These are phyloP conservation scores for Lithocarpus polystachyus DNA, from an alignment of 306 rosid species.

Conservation along the genomic window DNA sequence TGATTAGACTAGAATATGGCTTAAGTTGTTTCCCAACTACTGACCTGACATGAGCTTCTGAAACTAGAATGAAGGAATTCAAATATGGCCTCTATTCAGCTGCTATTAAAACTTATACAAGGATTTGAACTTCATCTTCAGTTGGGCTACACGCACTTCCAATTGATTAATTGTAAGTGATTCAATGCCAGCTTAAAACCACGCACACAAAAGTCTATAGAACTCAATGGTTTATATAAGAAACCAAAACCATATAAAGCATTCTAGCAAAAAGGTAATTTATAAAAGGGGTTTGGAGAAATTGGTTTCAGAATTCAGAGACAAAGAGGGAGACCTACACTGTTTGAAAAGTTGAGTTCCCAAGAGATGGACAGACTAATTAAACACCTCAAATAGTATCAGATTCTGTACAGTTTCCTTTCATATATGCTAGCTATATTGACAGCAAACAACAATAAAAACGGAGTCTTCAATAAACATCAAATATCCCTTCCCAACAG, in stretches of 20 bases:
- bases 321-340: not conserved
- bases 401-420: not conserved
- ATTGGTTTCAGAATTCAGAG: not conserved
- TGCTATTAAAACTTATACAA: not conserved
- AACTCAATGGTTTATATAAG: not conserved
- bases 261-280: not conserved
- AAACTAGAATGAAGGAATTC: not conserved
- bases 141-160: not conserved
- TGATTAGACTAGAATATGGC: not conserved
- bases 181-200: not conserved
- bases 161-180: not conserved
- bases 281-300: not conserved
- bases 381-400: not conserved
- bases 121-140: constrained; percentile 7
- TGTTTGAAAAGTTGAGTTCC: not conserved
- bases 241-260: not conserved
- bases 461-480: not conserved
- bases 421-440: not conserved
- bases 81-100: constrained; percentile 2
- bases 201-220: not conserved
- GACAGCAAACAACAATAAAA: not conserved
- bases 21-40: constrained; percentile 2
- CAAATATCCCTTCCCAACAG: not conserved
- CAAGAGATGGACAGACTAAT: not conserved
- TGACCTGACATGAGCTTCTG: not conserved